phyloP scores from a whole-genome alignment of 2,329 filamentous ascomycete species.

The Colletotrichum shisoi region DNA sequence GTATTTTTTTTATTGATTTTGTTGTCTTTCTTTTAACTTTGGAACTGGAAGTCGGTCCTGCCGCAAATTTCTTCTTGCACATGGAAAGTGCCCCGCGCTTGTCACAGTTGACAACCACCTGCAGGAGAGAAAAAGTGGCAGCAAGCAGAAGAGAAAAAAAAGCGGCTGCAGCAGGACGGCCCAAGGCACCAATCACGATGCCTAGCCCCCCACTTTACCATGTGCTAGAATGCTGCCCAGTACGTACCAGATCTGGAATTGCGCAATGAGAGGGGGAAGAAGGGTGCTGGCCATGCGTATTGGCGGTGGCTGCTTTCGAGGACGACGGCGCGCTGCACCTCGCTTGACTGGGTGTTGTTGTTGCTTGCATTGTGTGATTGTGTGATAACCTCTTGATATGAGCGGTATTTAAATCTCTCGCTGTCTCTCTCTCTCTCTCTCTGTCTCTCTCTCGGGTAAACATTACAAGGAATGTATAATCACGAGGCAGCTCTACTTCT shows the following conservation, averaged over 20 bases:
- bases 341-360: background rate
- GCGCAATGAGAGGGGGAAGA: slow-evolving; percentile 35
- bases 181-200: slow-evolving; percentile 32
- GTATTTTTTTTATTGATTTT: background rate
- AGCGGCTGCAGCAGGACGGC: slow-evolving; percentile 23
- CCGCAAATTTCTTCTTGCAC: slow-evolving; percentile 21
- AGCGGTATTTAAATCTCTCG: slow-evolving; percentile 27
- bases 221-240: slow-evolving; percentile 23
- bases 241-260: slow-evolving; percentile 35
- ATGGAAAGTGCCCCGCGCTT: slow-evolving; percentile 18
- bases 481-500: slow-evolving; percentile 15
- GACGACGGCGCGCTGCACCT: slow-evolving; percentile 22
- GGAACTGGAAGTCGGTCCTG: slow-evolving; percentile 6
- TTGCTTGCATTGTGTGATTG: slow-evolving; percentile 10
- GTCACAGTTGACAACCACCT: slow-evolving; percentile 27
- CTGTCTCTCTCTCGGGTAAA: background rate
- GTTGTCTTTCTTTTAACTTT: background rate
- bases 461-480: slow-evolving; percentile 17
- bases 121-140: slow-evolving; percentile 10
- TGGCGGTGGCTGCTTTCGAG: slow-evolving; percentile 18
- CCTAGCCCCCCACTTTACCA: slow-evolving; percentile 28
- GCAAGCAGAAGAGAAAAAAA: slow-evolving; percentile 20
- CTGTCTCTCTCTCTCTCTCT: background rate
- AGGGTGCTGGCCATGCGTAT: background rate
- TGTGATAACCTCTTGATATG: background rate